Evolutionary conservation across 2,329 filamentous ascomycete species (phyloP), one percentile per base, ranked within the genome.

Genomic region (Botryotinia globosa): DNA sequence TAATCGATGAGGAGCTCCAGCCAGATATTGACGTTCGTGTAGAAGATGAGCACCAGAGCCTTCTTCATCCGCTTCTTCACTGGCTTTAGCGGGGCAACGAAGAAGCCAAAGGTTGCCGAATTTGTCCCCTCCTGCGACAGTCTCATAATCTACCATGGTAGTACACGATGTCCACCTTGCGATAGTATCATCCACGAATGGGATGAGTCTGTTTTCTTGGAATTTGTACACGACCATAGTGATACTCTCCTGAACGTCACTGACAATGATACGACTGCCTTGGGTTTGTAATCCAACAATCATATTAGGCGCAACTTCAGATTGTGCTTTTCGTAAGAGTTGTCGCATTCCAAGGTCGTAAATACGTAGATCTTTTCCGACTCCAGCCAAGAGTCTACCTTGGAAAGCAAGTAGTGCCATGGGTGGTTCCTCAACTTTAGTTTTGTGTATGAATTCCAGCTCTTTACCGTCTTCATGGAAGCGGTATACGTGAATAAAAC

Each of bases 81-180:
- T 97, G 12, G 91, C 90, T 81, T 97, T 96, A 74, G 90, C 85
- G 0, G 95, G 94, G 79, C 93, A 96, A 65, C 96, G 92, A 44
- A 99, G 87, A 62, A 99, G 88, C 91, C 94, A 99, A 25, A 99
- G 83, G 79, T 99, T 99, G 74, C 96, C 97, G 77, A 99, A 99
- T 81, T 98, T 98, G 84, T 99, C 96, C 51, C 95, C 95, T 51
- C 95, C 96, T 4, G 94, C 94, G 37, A 93, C 90, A 1, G 96
- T 97, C 81, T 99, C 96, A 82, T 99, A 99, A 83, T 99, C 96
- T 2, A 98, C 91, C 94, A 99, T 97, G 4, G 94, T 88, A 0
- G 92, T 92, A 77, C 92, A 92, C 0, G 94, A 97, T 1, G 94
- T 97, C 93, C 94, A 98, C 45, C 96, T 90, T 68, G 94, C 87